A percentile compares a stretch with the other conserved stretches of the same genome.
phyloP scores from a whole-genome alignment of 2,329 filamentous ascomycete species.

The Camillea tinctor region DNA sequence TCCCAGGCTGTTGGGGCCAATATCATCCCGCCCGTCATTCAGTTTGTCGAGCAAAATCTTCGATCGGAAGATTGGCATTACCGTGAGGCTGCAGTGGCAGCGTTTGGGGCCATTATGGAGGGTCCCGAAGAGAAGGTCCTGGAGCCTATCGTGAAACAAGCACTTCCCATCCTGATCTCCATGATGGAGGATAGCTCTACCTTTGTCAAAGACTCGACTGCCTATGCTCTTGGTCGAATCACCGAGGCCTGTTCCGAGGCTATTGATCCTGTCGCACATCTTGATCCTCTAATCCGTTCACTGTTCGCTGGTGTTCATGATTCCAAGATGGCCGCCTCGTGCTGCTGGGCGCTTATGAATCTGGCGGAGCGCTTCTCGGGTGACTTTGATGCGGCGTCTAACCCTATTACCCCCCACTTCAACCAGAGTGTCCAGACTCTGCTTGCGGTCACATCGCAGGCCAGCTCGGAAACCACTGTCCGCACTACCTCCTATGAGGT shows the following conservation, averaged over 20 bases:
- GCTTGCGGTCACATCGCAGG: conserved; percentile 78
- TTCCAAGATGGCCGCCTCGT: conserved; percentile 95
- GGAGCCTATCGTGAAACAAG: conserved; percentile 93
- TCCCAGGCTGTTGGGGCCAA: conserved; percentile 84
- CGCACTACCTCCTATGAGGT: conserved; percentile 97
- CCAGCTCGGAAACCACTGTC: conserved; percentile 81
- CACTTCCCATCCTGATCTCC: conserved; percentile 82
- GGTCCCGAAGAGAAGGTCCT: conserved; percentile 90
- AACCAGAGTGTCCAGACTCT: conserved; percentile 86
- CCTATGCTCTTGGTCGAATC: conserved; percentile 92
- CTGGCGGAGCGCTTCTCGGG: conserved; percentile 92
- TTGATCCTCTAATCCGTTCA: conserved; percentile 81
- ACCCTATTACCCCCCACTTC: conserved; percentile 88
- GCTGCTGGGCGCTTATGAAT: conserved; percentile 99
- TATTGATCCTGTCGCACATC: conserved; percentile 80
- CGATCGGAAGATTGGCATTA: conserved; percentile 91
- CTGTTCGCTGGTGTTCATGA: conserved; percentile 88
- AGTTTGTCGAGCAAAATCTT: conserved; percentile 89
- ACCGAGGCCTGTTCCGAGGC: conserved; percentile 90
- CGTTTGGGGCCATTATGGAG: conserved; percentile 98
- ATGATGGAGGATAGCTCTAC: conserved; percentile 89
- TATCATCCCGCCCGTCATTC: conserved; percentile 81
- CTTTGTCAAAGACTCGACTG: conserved; percentile 92
- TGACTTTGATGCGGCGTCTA: conserved; percentile 72
- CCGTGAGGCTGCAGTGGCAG: conserved; percentile 92